Evolutionary conservation across 2,329 filamentous ascomycete species (phyloP), one percentile per base, ranked within the genome.

Genomic region (Trematosphaeria pertusa): DNA sequence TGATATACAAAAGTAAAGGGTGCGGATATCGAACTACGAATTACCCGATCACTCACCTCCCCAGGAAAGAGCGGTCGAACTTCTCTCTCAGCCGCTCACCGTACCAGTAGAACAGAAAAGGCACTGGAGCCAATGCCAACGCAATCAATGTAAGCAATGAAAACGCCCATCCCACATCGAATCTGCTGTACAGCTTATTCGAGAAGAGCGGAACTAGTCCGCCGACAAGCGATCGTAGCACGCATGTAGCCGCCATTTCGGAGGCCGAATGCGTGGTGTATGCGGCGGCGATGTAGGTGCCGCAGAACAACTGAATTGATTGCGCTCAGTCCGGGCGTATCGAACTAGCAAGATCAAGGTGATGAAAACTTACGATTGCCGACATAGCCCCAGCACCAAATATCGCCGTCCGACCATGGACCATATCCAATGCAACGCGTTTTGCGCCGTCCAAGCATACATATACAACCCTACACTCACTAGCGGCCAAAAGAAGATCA

Each of bases 31-130:
- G n/a, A n/a, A n/a, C n/a, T n/a, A n/a, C n/a, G 5, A 5, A 28
- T 18, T 28, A 38, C 26, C 21, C 30, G 36, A 38, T 17, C 36
- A 38, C 18, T 38, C 18, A 24, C 21, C 18, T 26, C 26, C 14
- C 7, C 37, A 9, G 21, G 18, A 6, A 38, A 9, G 10, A 28
- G 11, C 28, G 37, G 20, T 39, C 31, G 19, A 22, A 20, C 15
- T 28, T 34, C 31, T 37, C 19, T 35, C 47, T 30, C 33, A 90
- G 84, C 34, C 47, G 14, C 8, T 67, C 71, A 19, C 87, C 87
- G 63, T 87, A 88, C 54, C 78, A 81, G 73, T 86, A 87, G 66
- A 91, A 87, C 5, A 90, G 62, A 61, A 86, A 85, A 0, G 87
- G 87, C 59, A 87, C 85, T 0, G 87, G 86, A 20, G 87, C 73